Conservation (phyloP, 148 eudicot species). For the Bassia scoparia region DNA sequence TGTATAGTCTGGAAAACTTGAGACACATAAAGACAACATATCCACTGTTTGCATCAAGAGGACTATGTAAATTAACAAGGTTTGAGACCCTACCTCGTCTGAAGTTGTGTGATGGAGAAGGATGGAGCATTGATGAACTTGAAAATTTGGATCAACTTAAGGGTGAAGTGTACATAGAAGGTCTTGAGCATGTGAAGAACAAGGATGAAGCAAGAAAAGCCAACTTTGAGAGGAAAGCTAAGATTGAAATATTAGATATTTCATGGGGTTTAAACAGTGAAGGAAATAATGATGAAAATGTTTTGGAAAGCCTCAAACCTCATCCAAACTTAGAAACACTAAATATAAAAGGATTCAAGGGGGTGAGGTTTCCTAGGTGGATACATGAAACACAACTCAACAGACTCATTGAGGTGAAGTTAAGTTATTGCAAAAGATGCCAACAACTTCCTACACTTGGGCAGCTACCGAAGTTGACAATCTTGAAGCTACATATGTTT, state of each 20-base stretch:
- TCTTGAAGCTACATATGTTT: background rate
- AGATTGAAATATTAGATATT: background rate
- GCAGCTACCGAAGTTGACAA: too few species aligned
- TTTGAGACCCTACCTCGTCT: constrained; percentile 19
- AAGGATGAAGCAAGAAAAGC: constrained; percentile 20
- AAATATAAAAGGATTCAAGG: background rate
- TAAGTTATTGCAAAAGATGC: background rate
- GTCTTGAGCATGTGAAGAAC: constrained; percentile 11
- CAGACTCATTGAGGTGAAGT: background rate
- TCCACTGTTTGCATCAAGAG: background rate
- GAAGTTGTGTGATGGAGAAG: background rate
- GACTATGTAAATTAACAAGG: background rate
- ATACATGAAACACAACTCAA: background rate
- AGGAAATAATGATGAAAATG: constrained; percentile 7
- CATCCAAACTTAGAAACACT: constrained; percentile 9
- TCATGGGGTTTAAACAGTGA: background rate
- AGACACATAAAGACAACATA: background rate
- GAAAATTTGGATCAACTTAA: constrained; percentile 9
- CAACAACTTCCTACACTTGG: too few species aligned
- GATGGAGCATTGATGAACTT: constrained; percentile 19
- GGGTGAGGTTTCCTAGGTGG: constrained; percentile 8
- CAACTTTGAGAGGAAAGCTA: background rate
- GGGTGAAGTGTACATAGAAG: background rate
- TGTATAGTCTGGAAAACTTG: constrained; percentile 14
- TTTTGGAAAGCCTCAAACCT: constrained; percentile 11